A percentile compares a stretch with the other conserved stretches of the same genome.
Evolutionary conservation across 805 yeast species (phyloP).

Genomic region (Metschnikowia orientalis): DNA sequence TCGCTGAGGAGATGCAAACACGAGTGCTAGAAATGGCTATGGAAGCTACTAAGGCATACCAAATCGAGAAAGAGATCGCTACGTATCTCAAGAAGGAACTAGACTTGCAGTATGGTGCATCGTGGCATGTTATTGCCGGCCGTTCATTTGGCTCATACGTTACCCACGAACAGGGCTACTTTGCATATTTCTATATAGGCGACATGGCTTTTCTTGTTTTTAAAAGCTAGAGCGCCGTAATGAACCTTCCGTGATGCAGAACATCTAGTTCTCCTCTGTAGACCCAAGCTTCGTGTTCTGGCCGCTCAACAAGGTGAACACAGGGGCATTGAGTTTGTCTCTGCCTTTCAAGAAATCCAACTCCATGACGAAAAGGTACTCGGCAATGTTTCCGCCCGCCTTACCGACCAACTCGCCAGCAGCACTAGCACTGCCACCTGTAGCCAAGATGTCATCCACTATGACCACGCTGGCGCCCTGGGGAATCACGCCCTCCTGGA

Average conservation of each 20-base stretch:
- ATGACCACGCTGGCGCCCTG: constrained; percentile 76
- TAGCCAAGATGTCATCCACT: constrained; percentile 96
- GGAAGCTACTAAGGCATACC: constrained; percentile 41
- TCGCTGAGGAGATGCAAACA: constrained; percentile 51
- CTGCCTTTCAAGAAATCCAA: constrained; percentile 93
- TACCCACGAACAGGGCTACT: constrained; percentile 72
- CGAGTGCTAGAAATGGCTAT: constrained; percentile 44
- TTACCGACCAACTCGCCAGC: constrained; percentile 78
- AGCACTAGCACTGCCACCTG: constrained; percentile 94
- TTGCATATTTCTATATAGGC: constrained; percentile 67
- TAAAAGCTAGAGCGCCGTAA: constrained; percentile 40
- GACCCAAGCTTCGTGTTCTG: constrained; percentile 53
- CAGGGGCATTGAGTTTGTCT: constrained; percentile 77
- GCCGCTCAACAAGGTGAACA: constrained; percentile 83
- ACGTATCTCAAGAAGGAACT: constrained; percentile 59
- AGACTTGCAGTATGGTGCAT: constrained; percentile 60
- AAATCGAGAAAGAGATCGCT: constrained; percentile 60
- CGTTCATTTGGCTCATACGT: constrained; percentile 76
- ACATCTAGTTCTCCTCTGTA: constrained; percentile 1
- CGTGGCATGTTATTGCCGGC: constrained; percentile 83
- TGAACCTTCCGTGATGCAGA: too few species aligned
- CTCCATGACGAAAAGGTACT: constrained; percentile 88
- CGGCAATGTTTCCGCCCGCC: constrained; percentile 68
- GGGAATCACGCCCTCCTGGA: constrained; percentile 79
- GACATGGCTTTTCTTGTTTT: constrained; percentile 64